These are phyloP conservation scores for Pythium pyrilobum DNA, from an alignment of 352 stramenopile genomes.

Conservation along the genomic window DNA sequence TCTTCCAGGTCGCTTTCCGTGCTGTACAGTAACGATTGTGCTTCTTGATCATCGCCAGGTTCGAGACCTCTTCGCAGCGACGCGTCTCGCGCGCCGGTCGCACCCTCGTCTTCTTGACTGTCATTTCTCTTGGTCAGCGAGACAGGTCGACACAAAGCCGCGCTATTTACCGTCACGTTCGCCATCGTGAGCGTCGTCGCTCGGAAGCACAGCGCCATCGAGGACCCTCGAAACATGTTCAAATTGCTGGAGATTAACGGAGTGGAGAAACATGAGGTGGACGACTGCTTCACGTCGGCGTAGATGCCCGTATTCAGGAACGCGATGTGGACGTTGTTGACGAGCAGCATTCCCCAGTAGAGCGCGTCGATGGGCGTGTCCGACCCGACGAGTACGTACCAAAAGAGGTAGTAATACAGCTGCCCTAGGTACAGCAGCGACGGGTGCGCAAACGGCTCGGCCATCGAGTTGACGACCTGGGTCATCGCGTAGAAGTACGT, in stretches of 20 bases:
- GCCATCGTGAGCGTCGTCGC: constrained; percentile 27
- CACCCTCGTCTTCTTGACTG: background rate
- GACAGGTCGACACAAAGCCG: background rate
- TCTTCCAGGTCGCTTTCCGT: constrained; percentile 1
- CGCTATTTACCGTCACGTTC: constrained; percentile 8
- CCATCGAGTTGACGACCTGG: constrained; percentile 74
- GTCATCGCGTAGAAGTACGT: constrained; percentile 84
- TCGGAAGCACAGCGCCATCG: constrained; percentile 55
- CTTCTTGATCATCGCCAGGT: background rate
- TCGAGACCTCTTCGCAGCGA: background rate
- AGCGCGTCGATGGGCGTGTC: constrained; percentile 76
- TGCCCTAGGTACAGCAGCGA: constrained; percentile 81
- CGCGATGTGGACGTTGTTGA: constrained; percentile 86
- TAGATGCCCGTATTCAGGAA: constrained; percentile 85
- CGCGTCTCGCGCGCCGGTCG: too few species aligned
- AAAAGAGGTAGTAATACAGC: constrained; percentile 87
- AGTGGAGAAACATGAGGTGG: constrained; percentile 35
- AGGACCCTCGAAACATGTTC: constrained; percentile 28
- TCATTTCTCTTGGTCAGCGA: too few species aligned
- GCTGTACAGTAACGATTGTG: background rate
- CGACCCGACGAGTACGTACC: constrained; percentile 80
- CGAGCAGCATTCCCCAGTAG: constrained; percentile 79
- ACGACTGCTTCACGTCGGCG: constrained; percentile 72
- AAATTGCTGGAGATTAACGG: constrained; percentile 29
- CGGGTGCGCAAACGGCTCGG: constrained; percentile 73